Evolutionary conservation across 208 protist genomes (phyloP).

Genomic region (Crithidia mellificae): DNA sequence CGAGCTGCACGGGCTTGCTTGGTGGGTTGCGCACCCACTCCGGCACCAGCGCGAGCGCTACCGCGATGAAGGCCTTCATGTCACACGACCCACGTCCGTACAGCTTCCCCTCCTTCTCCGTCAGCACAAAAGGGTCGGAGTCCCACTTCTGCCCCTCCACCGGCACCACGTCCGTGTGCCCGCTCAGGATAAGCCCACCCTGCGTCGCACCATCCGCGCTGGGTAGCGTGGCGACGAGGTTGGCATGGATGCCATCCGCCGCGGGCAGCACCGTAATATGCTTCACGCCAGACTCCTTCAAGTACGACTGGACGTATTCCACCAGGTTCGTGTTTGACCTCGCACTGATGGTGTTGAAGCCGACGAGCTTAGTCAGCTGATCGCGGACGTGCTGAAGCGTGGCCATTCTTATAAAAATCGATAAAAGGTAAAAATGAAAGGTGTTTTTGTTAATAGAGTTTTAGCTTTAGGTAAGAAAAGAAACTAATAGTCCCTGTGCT

Average conservation of each 20-base stretch:
- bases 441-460: too few species aligned
- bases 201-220: conserved; percentile 44
- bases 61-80: conserved; percentile 79
- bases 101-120: conserved; percentile 60
- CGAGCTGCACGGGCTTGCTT: conserved; percentile 61
- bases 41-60: conserved; percentile 46
- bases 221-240: conserved; percentile 62
- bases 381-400: conserved; percentile 28
- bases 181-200: conserved; percentile 68
- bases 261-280: conserved; percentile 36
- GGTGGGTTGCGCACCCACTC: conserved; percentile 48
- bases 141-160: conserved; percentile 73
- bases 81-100: conserved; percentile 70
- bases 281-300: conserved; percentile 37
- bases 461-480: too few species aligned
- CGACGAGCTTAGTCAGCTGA: conserved; percentile 61
- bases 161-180: conserved; percentile 76
- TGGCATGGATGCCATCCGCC: conserved; percentile 56
- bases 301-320: conserved; percentile 39
- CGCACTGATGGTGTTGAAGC: conserved; percentile 62
- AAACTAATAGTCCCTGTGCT: too few species aligned
- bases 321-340: conserved; percentile 56
- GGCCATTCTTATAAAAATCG: conserved; percentile 8
- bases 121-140: conserved; percentile 64
- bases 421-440: background rate